These are phyloP conservation scores for Spinacia oleracea DNA, from an alignment of 179 eudicot species.

Conservation along the genomic window DNA sequence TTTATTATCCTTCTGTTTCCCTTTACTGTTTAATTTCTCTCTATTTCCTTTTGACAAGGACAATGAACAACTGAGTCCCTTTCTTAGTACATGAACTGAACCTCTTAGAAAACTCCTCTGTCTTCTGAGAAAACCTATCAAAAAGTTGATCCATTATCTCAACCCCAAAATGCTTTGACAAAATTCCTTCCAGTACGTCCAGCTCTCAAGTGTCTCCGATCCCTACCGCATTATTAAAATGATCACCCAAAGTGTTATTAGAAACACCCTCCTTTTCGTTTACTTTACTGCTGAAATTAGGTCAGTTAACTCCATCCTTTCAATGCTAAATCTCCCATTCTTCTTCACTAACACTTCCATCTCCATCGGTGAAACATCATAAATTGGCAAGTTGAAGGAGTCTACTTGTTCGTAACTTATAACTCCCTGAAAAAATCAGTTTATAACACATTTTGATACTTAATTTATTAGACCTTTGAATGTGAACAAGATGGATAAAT, in stretches of 20 bases:
- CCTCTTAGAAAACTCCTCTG: background rate
- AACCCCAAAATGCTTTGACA: background rate
- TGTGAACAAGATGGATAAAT: too few relatives aligned
- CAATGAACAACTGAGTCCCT: background rate
- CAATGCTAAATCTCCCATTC: slow-evolving; percentile 29
- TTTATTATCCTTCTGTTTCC: too few relatives aligned
- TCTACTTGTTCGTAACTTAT: slow-evolving; percentile 28
- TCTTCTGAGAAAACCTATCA: slow-evolving; percentile 7
- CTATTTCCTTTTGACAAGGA: background rate
- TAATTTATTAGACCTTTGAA: too few relatives aligned
- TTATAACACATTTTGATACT: too few relatives aligned
- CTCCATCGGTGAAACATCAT: slow-evolving; percentile 27
- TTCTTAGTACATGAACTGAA: background rate
- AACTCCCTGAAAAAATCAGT: slow-evolving; percentile 16
- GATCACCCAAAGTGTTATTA: background rate
- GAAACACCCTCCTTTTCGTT: background rate
- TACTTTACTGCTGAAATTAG: background rate
- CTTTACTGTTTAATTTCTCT: too few relatives aligned
- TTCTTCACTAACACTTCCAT: slow-evolving; percentile 25
- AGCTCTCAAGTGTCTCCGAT: slow-evolving; percentile 1
- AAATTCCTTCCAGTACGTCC: background rate
- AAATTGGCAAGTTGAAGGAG: slow-evolving; percentile 41
- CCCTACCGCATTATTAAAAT: background rate
- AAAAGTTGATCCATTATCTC: background rate
- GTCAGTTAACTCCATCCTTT: background rate